Percentiles rank a stretch among this genome's conserved stretches.
Evolutionary conservation across 768 basidiomycete genomes (phyloP).

Genomic region (Mycena amicta): DNA sequence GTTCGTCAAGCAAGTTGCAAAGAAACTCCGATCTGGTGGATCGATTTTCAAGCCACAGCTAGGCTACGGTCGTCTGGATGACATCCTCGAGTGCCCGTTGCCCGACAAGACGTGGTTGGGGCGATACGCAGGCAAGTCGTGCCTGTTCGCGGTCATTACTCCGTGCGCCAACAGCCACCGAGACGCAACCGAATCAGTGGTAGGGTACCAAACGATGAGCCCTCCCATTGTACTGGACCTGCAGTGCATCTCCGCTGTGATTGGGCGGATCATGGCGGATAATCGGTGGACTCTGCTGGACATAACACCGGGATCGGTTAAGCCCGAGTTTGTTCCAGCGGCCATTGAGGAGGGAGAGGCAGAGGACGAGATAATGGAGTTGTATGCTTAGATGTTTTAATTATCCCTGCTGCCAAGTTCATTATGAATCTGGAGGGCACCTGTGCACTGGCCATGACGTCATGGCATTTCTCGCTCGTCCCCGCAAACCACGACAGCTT

Average conservation of each 20-base stretch:
- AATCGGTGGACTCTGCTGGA: not conserved
- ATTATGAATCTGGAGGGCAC: too few species aligned
- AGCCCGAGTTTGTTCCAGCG: not conserved
- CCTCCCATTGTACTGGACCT: not conserved
- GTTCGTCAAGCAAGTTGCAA: too few species aligned
- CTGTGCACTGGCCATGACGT: too few species aligned
- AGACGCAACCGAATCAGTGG: not conserved
- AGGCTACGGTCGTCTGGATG: not conserved
- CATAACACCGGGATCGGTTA: not conserved
- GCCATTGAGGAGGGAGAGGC: not conserved
- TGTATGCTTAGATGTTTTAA: too few species aligned
- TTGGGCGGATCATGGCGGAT: not conserved
- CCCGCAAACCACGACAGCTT: too few species aligned
- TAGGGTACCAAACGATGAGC: not conserved
- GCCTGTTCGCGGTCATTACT: not conserved
- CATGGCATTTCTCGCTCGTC: too few species aligned
- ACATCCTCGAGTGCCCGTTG: not conserved
- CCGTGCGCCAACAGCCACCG: not conserved
- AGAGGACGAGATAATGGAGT: too few species aligned
- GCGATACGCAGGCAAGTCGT: not conserved
- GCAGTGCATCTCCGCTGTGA: not conserved
- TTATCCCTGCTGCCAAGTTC: too few species aligned
- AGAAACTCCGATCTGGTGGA: not conserved
- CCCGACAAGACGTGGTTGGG: not conserved
- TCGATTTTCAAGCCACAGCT: not conserved